Conservation (phyloP, 768 basidiomycete species). For the Calocybe cyanea region DNA sequence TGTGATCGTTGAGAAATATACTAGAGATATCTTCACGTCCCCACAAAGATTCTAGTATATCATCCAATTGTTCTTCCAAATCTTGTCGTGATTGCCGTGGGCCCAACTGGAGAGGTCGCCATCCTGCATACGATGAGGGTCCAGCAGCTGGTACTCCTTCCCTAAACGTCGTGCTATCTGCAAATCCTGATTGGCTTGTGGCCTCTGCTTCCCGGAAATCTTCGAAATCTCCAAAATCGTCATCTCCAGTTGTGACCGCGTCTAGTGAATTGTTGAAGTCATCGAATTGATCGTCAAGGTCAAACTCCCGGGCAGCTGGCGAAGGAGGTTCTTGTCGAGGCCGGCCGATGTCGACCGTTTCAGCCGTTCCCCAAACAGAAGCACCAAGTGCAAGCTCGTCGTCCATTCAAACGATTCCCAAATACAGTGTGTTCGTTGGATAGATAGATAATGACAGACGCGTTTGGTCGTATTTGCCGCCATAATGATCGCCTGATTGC, state of each 20-base stretch:
- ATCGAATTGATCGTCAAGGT: slow-evolving; percentile 38
- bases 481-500: slow-evolving; percentile 2
- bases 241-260: slow-evolving; percentile 42
- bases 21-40: slow-evolving; percentile 43
- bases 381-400: slow-evolving; percentile 72
- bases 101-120: slow-evolving; percentile 63
- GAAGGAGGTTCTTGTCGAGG: slow-evolving; percentile 25
- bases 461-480: slow-evolving; percentile 30
- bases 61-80: slow-evolving; percentile 60
- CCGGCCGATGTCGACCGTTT: slow-evolving; percentile 25
- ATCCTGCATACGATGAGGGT: slow-evolving; percentile 38
- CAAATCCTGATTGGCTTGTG: slow-evolving; percentile 29
- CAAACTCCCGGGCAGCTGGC: slow-evolving; percentile 22
- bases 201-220: slow-evolving; percentile 72
- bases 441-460: slow-evolving; percentile 9
- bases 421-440: slow-evolving; percentile 11
- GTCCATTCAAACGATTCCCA: slow-evolving; percentile 42
- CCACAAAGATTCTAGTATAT: slow-evolving; percentile 68
- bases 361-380: slow-evolving; percentile 65
- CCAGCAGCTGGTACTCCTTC: slow-evolving; percentile 37
- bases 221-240: slow-evolving; percentile 85
- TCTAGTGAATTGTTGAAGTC: slow-evolving; percentile 56
- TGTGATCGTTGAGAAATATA: slow-evolving; percentile 62
- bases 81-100: slow-evolving; percentile 57
- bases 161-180: slow-evolving; percentile 30